phyloP scores from a whole-genome alignment of 345 rosid species.

The Gossypium bickii region DNA sequence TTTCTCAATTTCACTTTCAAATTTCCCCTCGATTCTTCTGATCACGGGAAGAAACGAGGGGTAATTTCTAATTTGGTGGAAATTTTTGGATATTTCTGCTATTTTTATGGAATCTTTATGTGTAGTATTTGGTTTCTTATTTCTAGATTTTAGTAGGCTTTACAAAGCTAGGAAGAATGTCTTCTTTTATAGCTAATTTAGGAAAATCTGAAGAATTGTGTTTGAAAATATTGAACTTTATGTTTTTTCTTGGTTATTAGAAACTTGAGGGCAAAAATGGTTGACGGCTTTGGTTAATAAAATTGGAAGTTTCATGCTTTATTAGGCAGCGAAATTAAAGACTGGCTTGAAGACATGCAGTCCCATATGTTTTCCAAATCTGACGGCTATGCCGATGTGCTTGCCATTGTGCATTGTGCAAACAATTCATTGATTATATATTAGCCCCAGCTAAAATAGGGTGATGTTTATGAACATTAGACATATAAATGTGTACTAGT shows the following conservation, averaged over 20 bases:
- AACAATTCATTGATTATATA: not conserved
- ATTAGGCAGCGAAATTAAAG: not conserved
- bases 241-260: not conserved
- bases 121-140: not conserved
- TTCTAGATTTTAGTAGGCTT: conserved; percentile 1
- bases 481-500: not conserved
- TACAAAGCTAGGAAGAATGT: not conserved
- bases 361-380: not conserved
- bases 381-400: not conserved
- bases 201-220: not conserved
- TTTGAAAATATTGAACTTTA: not conserved
- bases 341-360: not conserved
- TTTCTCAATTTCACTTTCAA: not conserved
- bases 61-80: not conserved
- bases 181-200: not conserved
- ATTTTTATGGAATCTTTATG: not conserved
- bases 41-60: not conserved
- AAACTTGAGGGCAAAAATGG: not conserved
- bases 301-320: conserved; percentile 4
- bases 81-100: conserved; percentile 4
- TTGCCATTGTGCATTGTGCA: not conserved
- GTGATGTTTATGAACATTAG: conserved; percentile 3
- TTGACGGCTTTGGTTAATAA: not conserved
- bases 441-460: not conserved
- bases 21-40: not conserved